Evolutionary conservation across 1,284 basidiomycete species (phyloP), one percentile per base, ranked within the genome.

Genomic region (Sparassis latifolia): DNA sequence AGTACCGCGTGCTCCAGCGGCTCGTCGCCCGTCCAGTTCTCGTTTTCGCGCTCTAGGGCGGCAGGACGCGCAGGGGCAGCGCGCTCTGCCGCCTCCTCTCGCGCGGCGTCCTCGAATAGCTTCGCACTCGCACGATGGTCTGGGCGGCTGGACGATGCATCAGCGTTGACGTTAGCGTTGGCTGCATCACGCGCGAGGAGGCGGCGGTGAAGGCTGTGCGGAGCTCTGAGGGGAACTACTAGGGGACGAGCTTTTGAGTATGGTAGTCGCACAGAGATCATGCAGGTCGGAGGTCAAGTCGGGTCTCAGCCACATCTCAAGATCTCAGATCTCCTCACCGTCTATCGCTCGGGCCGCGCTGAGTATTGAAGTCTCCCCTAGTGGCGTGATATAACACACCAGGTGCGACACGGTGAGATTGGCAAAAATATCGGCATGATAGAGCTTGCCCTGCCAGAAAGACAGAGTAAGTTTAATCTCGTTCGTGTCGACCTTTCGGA

Each of bases 1-100:
- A 92, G 72, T 0, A 92, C 86, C 0, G 85, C 78, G 69, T 91
- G 86, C 51, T 80, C 71, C 2, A 81, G 72, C 2, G 75, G 73
- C 66, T 92, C 89, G 10, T 92, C 87, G 1, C 88, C 89, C 2
- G 77, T 79, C 90, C 88, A 92, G 60, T 85, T 82, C 58, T 77
- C 70, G 38, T 80, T 64, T 55, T 77, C 67, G 42, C 65, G 68
- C 59, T 70, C 73, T 43, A 74, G 58, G 7, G 60, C 56, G 12
- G 65, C 60, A 40, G 69, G 47, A 31, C 54, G 56, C 3, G 57
- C 55, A 2, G 65, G 64, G 10, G 68, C 67, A 12, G 62, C 65
- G 5, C 67, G 62, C 39, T 55, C 52, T 3, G 68, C 59, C 5
- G 59, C 61, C 55, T 78, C 77, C 63, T 90, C 87, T 20, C 62